These are phyloP conservation scores for Eucalyptus dawsonii DNA, from an alignment of 345 rosid species.

Conservation along the genomic window DNA sequence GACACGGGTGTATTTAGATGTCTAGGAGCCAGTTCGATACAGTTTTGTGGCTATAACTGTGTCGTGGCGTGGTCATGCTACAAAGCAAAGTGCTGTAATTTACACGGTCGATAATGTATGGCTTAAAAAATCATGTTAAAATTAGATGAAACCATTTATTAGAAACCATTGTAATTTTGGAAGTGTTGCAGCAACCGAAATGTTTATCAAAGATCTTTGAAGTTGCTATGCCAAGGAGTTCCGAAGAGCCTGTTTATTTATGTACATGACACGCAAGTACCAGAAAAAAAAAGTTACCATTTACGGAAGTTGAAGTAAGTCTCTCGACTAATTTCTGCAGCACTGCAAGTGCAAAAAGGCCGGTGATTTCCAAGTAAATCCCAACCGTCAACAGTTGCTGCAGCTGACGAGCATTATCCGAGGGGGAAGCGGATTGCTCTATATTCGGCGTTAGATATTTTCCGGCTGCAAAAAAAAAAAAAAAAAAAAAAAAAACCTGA, in stretches of 20 bases:
- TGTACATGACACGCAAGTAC: background rate
- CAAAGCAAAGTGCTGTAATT: background rate
- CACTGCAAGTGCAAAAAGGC: background rate
- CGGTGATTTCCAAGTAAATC: background rate
- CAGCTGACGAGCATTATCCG: background rate
- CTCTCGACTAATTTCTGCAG: background rate
- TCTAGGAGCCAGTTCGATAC: background rate
- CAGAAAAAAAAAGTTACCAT: background rate
- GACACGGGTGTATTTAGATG: background rate
- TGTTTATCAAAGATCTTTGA: background rate
- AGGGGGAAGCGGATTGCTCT: background rate
- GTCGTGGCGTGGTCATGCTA: fast-evolving
- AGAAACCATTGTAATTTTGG: background rate
- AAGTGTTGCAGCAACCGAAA: fast-evolving
- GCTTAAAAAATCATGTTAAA: too few relatives aligned
- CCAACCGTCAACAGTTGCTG: background rate
- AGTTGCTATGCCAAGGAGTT: background rate
- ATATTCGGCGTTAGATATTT: background rate
- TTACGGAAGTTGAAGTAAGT: background rate
- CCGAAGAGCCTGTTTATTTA: background rate
- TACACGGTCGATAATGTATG: background rate
- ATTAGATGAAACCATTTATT: background rate
- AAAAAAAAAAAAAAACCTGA: background rate
- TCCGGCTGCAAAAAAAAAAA: background rate
- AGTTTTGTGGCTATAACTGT: fast-evolving